A percentile compares a stretch with the other conserved stretches of the same genome.
phyloP scores from a whole-genome alignment of 2,329 filamentous ascomycete genomes.

The Cryphonectria nitschkei region DNA sequence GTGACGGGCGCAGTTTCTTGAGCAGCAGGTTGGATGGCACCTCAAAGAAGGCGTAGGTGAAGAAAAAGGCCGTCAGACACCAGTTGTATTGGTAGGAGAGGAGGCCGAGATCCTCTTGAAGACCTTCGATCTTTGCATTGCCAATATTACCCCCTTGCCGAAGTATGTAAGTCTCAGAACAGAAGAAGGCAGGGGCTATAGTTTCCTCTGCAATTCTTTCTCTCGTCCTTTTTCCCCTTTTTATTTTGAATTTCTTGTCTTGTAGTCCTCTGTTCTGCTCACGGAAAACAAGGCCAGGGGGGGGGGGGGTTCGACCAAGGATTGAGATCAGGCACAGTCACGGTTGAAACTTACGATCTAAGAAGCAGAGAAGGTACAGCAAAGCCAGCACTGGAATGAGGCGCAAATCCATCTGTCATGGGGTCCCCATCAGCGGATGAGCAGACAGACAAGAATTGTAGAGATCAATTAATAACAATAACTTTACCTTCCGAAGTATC shows the following conservation, averaged over 20 bases:
- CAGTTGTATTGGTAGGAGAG: constrained; percentile 71
- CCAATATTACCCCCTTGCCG: constrained; percentile 56
- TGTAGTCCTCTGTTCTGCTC: not conserved
- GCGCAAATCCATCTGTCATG: constrained; percentile 55
- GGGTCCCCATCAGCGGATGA: not conserved
- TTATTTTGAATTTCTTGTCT: not conserved
- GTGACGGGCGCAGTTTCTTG: constrained; percentile 71
- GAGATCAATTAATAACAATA: constrained; percentile 50
- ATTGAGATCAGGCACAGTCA: not conserved
- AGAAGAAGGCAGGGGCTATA: constrained; percentile 61
- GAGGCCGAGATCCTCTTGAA: constrained; percentile 59
- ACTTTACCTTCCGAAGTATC: constrained; percentile 57
- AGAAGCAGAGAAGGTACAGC: constrained; percentile 70
- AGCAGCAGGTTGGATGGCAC: constrained; percentile 77
- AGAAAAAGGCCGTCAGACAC: constrained; percentile 74
- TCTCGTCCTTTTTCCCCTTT: not conserved
- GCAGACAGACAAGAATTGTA: constrained; percentile 66
- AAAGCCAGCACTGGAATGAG: constrained; percentile 66
- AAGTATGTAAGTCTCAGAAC: constrained; percentile 46
- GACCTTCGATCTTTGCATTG: constrained; percentile 68
- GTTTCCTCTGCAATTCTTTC: not conserved
- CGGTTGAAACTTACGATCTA: constrained; percentile 53
- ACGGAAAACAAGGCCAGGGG: no score
- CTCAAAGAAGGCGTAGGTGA: constrained; percentile 78
- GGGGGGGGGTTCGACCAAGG: not conserved